These are phyloP conservation scores for Picochlorum sp. DNA, from an alignment of 139 green algal species.

Conservation along the genomic window DNA sequence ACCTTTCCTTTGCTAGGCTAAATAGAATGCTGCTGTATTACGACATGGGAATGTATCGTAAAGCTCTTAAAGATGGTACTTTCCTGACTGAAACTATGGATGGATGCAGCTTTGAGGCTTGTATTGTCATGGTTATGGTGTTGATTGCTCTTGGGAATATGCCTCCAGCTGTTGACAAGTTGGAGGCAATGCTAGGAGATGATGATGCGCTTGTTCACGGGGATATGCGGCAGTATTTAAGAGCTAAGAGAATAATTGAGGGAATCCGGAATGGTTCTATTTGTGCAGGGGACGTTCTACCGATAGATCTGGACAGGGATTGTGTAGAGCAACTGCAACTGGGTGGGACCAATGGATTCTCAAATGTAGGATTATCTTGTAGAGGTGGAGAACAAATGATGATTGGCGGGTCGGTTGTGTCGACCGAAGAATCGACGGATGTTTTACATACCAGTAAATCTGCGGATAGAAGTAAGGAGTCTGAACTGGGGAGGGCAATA, in stretches of 20 bases:
- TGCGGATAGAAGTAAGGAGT: no score
- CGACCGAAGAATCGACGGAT: no score
- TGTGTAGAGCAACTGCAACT: no score
- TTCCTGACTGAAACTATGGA: no score
- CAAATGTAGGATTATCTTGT: no score
- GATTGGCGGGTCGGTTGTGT: no score
- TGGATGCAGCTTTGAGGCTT: background rate
- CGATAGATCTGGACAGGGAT: no score
- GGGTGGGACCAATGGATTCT: no score
- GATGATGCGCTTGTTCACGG: no score
- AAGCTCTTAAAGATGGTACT: background rate
- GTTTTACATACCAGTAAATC: no score
- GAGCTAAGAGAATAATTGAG: background rate
- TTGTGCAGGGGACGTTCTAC: background rate
- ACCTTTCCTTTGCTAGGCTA: background rate
- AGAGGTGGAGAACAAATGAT: no score
- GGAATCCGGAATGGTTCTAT: background rate
- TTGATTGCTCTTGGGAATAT: background rate
- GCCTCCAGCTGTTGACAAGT: background rate
- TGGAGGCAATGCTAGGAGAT: background rate
- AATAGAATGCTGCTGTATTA: background rate
- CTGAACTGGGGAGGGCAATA: slow-evolving; percentile 7
- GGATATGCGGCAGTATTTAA: background rate
- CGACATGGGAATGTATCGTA: background rate
- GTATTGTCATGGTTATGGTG: background rate